phyloP scores from a whole-genome alignment of 768 basidiomycete genomes.

The Pleurotus platypus region DNA sequence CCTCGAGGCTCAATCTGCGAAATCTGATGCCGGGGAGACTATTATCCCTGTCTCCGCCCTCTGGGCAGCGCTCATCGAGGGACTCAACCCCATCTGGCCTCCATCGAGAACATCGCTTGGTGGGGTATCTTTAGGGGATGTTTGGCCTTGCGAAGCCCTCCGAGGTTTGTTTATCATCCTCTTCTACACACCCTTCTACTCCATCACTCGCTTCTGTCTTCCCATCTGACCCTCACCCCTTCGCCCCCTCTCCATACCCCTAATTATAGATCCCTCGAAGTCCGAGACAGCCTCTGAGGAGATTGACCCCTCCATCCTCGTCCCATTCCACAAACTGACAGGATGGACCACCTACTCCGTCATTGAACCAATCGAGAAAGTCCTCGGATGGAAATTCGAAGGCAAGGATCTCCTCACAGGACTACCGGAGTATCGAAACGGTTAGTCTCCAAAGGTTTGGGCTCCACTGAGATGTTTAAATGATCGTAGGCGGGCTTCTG shows the following conservation, averaged over 20 bases:
- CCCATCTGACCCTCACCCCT: neutral
- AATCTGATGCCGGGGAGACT: constrained; percentile 31
- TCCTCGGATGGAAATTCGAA: constrained; percentile 78
- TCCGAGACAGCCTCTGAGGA: neutral
- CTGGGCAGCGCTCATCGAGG: constrained; percentile 80
- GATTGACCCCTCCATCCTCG: constrained; percentile 62
- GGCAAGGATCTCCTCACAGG: constrained; percentile 87
- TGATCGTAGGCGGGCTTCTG: constrained; percentile 74
- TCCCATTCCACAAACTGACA: constrained; percentile 95
- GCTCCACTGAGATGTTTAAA: neutral
- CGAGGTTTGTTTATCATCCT: neutral
- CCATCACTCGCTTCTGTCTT: neutral
- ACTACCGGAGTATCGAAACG: constrained; percentile 93
- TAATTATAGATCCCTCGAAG: constrained; percentile 9
- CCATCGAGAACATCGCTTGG: constrained; percentile 62
- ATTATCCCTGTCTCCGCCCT: constrained; percentile 69
- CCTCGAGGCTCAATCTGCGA: constrained; percentile 52
- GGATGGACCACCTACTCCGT: constrained; percentile 93
- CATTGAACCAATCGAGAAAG: constrained; percentile 75
- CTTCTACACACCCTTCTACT: neutral
- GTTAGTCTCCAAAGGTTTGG: constrained; percentile 28
- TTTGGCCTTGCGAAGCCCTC: constrained; percentile 80
- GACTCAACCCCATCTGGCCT: constrained; percentile 89
- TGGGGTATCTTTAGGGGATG: constrained; percentile 80
- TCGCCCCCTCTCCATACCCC: neutral